A percentile compares a stretch with the other conserved stretches of the same genome.
Evolutionary conservation across 2,329 filamentous ascomycete species (phyloP).

Genomic region (Akanthomyces muscarius): DNA sequence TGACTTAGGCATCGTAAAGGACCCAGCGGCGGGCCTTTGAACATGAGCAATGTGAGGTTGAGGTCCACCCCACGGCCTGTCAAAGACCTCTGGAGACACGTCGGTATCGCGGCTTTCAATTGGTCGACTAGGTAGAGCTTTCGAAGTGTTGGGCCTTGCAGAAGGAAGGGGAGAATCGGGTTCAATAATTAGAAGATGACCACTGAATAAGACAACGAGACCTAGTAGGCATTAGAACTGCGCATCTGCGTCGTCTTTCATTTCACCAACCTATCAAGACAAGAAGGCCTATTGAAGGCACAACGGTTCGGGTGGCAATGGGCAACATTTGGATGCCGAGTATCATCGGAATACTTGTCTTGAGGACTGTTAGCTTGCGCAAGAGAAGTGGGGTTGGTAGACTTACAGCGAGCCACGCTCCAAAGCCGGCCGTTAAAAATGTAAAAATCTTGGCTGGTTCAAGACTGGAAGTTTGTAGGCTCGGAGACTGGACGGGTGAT

Average conservation of each 20-base stretch:
- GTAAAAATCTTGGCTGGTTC: slow-evolving; percentile 36
- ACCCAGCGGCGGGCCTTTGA: neutral
- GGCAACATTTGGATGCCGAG: slow-evolving; percentile 42
- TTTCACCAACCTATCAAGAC: slow-evolving; percentile 41
- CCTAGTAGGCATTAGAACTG: neutral
- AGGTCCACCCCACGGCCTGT: neutral
- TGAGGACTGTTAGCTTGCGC: slow-evolving; percentile 15
- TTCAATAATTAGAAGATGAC: neutral
- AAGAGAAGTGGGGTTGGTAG: neutral
- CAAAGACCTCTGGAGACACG: neutral
- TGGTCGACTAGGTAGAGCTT: slow-evolving; percentile 7
- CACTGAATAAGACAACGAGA: slow-evolving; percentile 5
- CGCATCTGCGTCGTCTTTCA: neutral
- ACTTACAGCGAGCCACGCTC: slow-evolving; percentile 53
- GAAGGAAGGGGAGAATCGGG: neutral
- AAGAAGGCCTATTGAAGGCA: slow-evolving; percentile 48
- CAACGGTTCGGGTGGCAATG: slow-evolving; percentile 43
- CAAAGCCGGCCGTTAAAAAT: slow-evolving; percentile 40
- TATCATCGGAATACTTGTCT: slow-evolving; percentile 50
- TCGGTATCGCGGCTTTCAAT: neutral
- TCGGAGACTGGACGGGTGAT: neutral
- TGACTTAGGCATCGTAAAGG: neutral
- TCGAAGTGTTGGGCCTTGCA: neutral
- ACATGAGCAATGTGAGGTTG: neutral
- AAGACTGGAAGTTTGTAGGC: slow-evolving; percentile 15